These are phyloP conservation scores for Botryotinia narcissicola DNA, from an alignment of 2,329 filamentous ascomycete genomes.

Conservation along the genomic window DNA sequence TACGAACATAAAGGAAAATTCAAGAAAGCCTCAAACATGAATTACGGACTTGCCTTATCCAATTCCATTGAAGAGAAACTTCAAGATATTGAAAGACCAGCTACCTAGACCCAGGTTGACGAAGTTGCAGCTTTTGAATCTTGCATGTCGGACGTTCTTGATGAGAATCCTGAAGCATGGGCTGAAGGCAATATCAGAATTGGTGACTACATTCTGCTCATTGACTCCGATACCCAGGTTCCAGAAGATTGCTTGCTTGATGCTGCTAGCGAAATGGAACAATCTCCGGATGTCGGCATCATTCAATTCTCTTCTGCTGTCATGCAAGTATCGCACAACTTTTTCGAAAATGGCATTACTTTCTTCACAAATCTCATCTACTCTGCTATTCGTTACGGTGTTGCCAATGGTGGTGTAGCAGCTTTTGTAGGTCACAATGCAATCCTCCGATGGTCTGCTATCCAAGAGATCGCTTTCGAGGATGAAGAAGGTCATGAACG, in stretches of 20 bases:
- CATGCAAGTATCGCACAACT: constrained; percentile 70
- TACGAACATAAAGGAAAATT: constrained; percentile 61
- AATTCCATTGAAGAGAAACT: constrained; percentile 17
- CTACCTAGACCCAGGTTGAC: constrained; percentile 34
- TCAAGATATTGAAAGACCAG: constrained; percentile 4
- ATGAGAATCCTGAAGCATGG: constrained; percentile 51
- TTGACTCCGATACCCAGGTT: constrained; percentile 68
- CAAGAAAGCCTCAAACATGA: constrained; percentile 65
- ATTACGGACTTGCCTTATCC: constrained; percentile 55
- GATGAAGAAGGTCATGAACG: constrained; percentile 53
- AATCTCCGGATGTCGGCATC: constrained; percentile 67
- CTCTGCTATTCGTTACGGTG: constrained; percentile 67
- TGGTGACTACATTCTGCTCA: constrained; percentile 62
- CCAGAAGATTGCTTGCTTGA: constrained; percentile 66
- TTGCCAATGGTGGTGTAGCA: constrained; percentile 68
- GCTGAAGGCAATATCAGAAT: constrained; percentile 59
- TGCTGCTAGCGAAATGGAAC: constrained; percentile 70
- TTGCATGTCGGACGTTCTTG: constrained; percentile 50
- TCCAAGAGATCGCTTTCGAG: constrained; percentile 55
- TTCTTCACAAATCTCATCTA: constrained; percentile 80
- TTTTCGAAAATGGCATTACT: constrained; percentile 71
- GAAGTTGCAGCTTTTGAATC: constrained; percentile 48
- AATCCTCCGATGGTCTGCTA: constrained; percentile 65
- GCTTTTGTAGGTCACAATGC: constrained; percentile 74
- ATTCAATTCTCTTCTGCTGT: constrained; percentile 71